Conservation (phyloP, 2,329 filamentous ascomycete genomes). For the Xenosphaeropsis pyriputrescens region DNA sequence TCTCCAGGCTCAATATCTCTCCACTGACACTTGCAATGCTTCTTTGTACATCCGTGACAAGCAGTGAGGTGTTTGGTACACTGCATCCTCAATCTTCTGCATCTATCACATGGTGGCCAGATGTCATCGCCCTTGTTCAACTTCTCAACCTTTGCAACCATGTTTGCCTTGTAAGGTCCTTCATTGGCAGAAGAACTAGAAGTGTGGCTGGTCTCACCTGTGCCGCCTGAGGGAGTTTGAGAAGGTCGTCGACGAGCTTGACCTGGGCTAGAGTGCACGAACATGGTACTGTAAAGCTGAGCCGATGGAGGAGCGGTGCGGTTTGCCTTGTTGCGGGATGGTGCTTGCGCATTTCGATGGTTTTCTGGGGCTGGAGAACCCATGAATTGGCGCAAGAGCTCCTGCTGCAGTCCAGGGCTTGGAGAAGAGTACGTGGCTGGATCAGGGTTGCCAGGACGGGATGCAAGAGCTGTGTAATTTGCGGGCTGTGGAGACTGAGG, state of each 20-base stretch:
- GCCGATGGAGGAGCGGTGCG: slow-evolving; percentile 2
- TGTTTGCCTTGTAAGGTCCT: slow-evolving; percentile 38
- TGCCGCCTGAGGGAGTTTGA: slow-evolving; percentile 2
- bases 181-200: slow-evolving; percentile 8
- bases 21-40: slow-evolving; percentile 82
- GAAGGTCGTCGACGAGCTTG: slow-evolving; percentile 7
- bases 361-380: slow-evolving; percentile 9
- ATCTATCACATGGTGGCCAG: slow-evolving; percentile 72
- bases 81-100: slow-evolving; percentile 63
- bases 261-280: too few relatives aligned
- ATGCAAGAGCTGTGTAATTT: neutral
- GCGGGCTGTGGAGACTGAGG: neutral
- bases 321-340: neutral
- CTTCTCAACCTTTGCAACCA: slow-evolving; percentile 63
- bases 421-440: slow-evolving; percentile 10
- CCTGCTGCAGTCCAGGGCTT: slow-evolving; percentile 33
- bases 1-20: slow-evolving; percentile 67
- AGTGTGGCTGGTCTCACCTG: neutral
- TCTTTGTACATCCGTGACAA: slow-evolving; percentile 77
- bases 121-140: slow-evolving; percentile 61
- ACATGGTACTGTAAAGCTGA: neutral
- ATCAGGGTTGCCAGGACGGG: slow-evolving; percentile 2
- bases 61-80: slow-evolving; percentile 79
- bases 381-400: slow-evolving; percentile 38
- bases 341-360: neutral